Evolutionary conservation across 2,329 filamentous ascomycete species (phyloP).

Genomic region (Bipolaris gigantea): DNA sequence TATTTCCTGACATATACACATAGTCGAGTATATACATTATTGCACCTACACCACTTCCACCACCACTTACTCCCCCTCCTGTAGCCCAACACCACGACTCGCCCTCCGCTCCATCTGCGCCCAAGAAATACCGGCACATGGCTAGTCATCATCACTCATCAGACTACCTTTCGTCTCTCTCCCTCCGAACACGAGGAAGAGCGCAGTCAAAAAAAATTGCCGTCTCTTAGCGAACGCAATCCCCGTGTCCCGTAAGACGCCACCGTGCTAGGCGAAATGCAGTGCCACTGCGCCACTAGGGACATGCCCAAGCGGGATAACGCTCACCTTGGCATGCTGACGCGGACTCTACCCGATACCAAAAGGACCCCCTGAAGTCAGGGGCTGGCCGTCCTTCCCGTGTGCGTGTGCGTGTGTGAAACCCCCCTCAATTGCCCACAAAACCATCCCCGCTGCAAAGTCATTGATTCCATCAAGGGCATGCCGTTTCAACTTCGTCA

Average conservation of each 20-base stretch:
- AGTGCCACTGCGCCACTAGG: background rate
- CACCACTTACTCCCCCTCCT: too few species aligned
- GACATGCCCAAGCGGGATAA: slow-evolving; percentile 11
- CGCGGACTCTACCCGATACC: slow-evolving; percentile 14
- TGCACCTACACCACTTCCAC: too few species aligned
- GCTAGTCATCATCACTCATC: too few species aligned
- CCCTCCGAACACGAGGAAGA: too few species aligned
- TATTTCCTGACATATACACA: too few species aligned
- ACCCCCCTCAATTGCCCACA: slow-evolving; percentile 2
- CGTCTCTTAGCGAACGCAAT: background rate
- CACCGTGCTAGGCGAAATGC: background rate
- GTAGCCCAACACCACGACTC: too few species aligned
- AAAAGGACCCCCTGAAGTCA: slow-evolving; percentile 10
- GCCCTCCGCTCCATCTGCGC: too few species aligned
- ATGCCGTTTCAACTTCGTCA: background rate
- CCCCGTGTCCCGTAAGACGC: slow-evolving; percentile 1
- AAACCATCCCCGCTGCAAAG: too few species aligned
- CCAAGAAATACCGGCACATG: too few species aligned
- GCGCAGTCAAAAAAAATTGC: background rate
- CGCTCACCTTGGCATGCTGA: slow-evolving; percentile 16
- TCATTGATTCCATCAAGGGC: too few species aligned
- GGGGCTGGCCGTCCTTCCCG: background rate
- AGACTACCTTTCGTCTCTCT: too few species aligned
- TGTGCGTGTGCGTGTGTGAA: background rate
- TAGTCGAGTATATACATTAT: too few species aligned